A percentile compares a stretch with the other conserved stretches of the same genome.
Conservation (phyloP, 2,329 filamentous ascomycete genomes). For the Epichloe typhina region DNA sequence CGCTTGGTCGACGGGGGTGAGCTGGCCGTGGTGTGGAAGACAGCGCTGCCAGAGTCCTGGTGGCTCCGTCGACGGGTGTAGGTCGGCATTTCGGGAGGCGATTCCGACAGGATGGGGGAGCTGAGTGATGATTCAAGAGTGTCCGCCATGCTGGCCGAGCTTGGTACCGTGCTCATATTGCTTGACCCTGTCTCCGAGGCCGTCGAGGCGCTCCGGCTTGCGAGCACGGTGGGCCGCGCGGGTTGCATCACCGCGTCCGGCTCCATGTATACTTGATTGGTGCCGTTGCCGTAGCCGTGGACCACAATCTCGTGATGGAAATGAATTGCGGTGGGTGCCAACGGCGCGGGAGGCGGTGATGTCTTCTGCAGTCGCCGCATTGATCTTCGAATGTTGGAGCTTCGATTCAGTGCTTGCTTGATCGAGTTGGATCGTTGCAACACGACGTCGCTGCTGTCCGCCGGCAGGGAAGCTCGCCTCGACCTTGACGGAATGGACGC, state of each 20-base stretch:
- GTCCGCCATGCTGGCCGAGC: constrained; percentile 13
- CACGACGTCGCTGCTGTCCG: constrained; percentile 6
- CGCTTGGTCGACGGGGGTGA: constrained; percentile 8
- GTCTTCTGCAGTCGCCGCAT: constrained; percentile 18
- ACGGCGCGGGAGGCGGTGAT: constrained; percentile 8
- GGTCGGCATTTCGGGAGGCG: constrained; percentile 9
- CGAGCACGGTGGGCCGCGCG: constrained; percentile 8
- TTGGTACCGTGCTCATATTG: constrained; percentile 14
- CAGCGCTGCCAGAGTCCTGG: constrained; percentile 11
- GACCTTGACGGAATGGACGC: constrained; percentile 2
- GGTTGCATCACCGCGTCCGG: background rate
- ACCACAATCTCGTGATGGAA: constrained; percentile 38
- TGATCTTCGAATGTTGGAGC: constrained; percentile 21
- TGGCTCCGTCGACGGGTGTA: constrained; percentile 16
- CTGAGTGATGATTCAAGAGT: constrained; percentile 15
- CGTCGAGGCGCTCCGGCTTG: constrained; percentile 15
- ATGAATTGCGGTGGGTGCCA: constrained; percentile 1
- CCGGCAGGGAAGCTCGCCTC: constrained; percentile 1
- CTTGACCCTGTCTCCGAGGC: constrained; percentile 13
- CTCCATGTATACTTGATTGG: constrained; percentile 23
- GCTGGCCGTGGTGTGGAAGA: constrained; percentile 7
- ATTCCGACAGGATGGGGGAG: constrained; percentile 11
- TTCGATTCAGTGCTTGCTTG: constrained; percentile 17
- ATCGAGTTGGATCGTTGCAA: constrained; percentile 18
- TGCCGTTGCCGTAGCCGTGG: constrained; percentile 41